Evolutionary conservation across 805 yeast genomes (phyloP).

Genomic region (Cyberlindnera galapagoensis): DNA sequence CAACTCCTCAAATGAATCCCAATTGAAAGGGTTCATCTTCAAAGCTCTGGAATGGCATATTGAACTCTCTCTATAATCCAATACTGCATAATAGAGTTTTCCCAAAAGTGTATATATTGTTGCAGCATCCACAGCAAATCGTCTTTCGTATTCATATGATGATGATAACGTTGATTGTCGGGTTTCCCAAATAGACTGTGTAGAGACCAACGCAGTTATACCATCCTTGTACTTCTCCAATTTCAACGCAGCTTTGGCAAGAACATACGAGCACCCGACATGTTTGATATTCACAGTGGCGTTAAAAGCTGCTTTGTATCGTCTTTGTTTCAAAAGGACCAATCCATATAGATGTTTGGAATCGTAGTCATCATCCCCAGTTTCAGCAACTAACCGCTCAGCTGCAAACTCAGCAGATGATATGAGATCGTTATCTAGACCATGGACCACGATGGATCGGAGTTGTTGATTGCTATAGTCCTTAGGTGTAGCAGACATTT

Average conservation of each 20-base stretch:
- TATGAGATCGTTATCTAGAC: conserved; percentile 62
- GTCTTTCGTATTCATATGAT: conserved; percentile 33
- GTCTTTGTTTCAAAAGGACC: conserved; percentile 51
- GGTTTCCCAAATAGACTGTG: conserved; percentile 31
- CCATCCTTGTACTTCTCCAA: conserved; percentile 58
- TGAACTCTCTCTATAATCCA: conserved; percentile 59
- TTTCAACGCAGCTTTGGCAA: conserved; percentile 58
- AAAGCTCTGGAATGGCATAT: conserved; percentile 64
- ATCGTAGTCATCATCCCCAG: conserved; percentile 33
- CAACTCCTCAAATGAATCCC: conserved; percentile 80
- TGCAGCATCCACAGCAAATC: conserved; percentile 56
- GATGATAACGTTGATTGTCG: conserved; percentile 9
- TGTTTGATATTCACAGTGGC: conserved; percentile 42
- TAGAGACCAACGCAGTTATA: conserved; percentile 39
- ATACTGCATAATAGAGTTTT: conserved; percentile 50
- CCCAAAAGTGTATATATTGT: conserved; percentile 66
- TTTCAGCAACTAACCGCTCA: conserved; percentile 70
- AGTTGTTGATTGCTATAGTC: conserved; percentile 34
- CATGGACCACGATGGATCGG: conserved; percentile 57
- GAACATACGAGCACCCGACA: conserved; percentile 71
- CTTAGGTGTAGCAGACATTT: conserved; percentile 15
- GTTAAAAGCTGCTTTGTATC: conserved; percentile 58
- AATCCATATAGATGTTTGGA: conserved; percentile 66
- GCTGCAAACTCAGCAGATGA: conserved; percentile 81
- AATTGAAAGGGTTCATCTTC: conserved; percentile 68